A percentile compares a stretch with the other conserved stretches of the same genome.
Conservation (phyloP, 2,329 filamentous ascomycete genomes). For the Fusarium sp. region DNA sequence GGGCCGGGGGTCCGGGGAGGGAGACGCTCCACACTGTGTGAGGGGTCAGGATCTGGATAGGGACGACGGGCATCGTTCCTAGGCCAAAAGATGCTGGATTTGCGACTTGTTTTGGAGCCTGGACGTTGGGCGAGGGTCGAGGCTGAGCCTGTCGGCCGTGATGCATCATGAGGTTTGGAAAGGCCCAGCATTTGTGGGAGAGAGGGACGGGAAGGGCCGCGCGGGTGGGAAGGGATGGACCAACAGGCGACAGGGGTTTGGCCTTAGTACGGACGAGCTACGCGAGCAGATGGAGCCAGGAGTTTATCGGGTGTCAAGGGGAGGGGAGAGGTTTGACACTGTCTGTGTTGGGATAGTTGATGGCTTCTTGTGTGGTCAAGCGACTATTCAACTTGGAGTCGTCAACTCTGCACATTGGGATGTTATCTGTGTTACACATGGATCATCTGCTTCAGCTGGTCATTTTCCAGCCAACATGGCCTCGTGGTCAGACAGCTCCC, state of each 20-base stretch:
- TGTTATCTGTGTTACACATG: not conserved
- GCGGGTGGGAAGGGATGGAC: slow-evolving; percentile 28
- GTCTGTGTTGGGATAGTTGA: not conserved
- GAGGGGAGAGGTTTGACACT: not conserved
- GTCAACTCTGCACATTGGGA: not conserved
- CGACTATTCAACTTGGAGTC: not conserved
- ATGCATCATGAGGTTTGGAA: slow-evolving; percentile 14
- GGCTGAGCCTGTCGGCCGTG: not conserved
- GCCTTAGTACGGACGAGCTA: slow-evolving; percentile 1
- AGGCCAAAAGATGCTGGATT: not conserved
- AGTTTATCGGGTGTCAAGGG: not conserved
- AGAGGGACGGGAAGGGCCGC: slow-evolving; percentile 40
- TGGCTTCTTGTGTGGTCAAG: not conserved
- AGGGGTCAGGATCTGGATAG: not conserved
- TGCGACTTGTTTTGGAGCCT: not conserved
- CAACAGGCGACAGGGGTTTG: slow-evolving; percentile 30
- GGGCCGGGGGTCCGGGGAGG: slow-evolving; percentile 30
- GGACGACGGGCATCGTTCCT: not conserved
- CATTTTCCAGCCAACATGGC: not conserved
- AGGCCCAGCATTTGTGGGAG: slow-evolving; percentile 3
- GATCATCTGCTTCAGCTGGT: not conserved
- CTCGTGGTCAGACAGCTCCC: not conserved
- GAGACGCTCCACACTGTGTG: slow-evolving; percentile 33
- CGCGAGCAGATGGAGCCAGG: not conserved
- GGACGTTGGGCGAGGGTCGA: not conserved